Percentiles rank a stretch among this genome's conserved stretches.
Conservation (phyloP, 805 yeast species). For the Helenozyma rhizophorensis region DNA sequence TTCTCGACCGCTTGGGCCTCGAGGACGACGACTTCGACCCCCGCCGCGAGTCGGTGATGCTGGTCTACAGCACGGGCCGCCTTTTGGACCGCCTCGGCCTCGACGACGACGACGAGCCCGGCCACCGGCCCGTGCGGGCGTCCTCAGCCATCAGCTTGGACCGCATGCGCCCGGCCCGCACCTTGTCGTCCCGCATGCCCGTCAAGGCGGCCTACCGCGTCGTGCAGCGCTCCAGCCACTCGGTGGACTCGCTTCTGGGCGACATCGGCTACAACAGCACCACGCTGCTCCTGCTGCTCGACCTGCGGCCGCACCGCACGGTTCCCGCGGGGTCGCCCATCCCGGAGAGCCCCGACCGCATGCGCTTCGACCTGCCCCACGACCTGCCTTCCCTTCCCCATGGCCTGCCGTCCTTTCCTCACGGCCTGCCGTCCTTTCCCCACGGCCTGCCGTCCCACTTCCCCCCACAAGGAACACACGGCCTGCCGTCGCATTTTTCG, state of each 20-base stretch:
- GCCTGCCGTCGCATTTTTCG: slow-evolving; percentile 3
- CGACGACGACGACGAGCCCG: slow-evolving; percentile 19
- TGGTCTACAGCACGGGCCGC: slow-evolving; percentile 14
- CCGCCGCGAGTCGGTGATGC: slow-evolving; percentile 12
- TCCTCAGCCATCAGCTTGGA: slow-evolving; percentile 13
- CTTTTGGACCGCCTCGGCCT: slow-evolving; percentile 23
- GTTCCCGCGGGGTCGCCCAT: too few relatives aligned
- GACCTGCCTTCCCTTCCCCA: too few relatives aligned
- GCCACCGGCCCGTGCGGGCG: slow-evolving; percentile 11
- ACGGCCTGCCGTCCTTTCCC: too few relatives aligned
- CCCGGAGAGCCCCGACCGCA: slow-evolving; percentile 23
- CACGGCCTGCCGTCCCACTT: too few relatives aligned
- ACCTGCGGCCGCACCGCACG: too few relatives aligned
- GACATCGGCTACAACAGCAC: slow-evolving; percentile 2
- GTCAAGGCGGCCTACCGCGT: slow-evolving; percentile 6
- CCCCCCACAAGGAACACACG: too few relatives aligned
- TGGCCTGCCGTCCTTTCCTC: too few relatives aligned
- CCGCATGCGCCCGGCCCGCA: slow-evolving; percentile 11
- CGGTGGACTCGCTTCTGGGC: slow-evolving; percentile 14
- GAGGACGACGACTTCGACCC: slow-evolving; percentile 14
- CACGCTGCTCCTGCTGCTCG: too few relatives aligned
- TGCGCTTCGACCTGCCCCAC: too few relatives aligned
- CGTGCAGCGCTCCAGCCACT: slow-evolving; percentile 8
- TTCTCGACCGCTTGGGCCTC: slow-evolving; percentile 27
- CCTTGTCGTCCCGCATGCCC: slow-evolving; percentile 7